A percentile compares a stretch with the other conserved stretches of the same genome.
These are phyloP conservation scores for Eucalyptus guilfoylei DNA, from an alignment of 345 rosid genomes.

Conservation along the genomic window DNA sequence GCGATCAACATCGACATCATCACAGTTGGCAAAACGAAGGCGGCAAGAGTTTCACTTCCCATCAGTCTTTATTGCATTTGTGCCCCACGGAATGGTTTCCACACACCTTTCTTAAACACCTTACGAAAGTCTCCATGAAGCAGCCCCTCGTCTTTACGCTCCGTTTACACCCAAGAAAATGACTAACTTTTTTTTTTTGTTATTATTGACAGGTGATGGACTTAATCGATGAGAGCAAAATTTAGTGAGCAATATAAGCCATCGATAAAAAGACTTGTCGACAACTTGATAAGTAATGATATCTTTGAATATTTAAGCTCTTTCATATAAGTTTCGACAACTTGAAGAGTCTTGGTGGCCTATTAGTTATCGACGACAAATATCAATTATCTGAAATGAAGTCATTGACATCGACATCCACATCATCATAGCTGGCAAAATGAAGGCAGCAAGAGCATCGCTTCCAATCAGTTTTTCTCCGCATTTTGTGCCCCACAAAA, in stretches of 20 bases:
- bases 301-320: no score
- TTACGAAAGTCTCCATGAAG: neutral
- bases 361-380: no score
- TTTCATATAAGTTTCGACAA: neutral
- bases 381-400: accelerated
- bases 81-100: neutral
- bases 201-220: neutral
- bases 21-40: neutral
- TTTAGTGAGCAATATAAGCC: no score
- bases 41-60: neutral
- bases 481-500: neutral
- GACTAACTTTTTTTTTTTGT: neutral
- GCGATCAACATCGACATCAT: neutral
- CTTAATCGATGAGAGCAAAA: neutral
- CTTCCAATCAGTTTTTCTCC: neutral
- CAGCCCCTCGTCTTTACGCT: neutral
- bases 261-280: no score
- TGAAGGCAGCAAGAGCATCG: neutral
- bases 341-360: no score
- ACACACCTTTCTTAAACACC: neutral
- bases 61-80: neutral
- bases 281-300: neutral
- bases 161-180: neutral
- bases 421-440: neutral
- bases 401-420: neutral